Evolutionary conservation across 805 yeast genomes (phyloP).

Genomic region (Peterozyma xylosa): DNA sequence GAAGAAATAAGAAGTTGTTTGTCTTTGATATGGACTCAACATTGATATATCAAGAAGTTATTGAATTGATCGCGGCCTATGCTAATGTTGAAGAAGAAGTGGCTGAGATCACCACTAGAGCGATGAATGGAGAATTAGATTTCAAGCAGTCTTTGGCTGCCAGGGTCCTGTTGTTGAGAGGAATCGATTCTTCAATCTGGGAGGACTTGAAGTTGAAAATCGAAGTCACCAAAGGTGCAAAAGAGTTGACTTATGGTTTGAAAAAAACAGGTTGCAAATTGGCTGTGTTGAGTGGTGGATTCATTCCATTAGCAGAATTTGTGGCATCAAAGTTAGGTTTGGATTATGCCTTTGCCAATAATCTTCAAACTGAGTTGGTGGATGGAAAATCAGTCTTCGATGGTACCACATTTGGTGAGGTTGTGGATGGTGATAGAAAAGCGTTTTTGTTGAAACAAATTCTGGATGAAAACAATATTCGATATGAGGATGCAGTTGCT

Average conservation of each 20-base stretch:
- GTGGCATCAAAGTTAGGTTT: constrained; percentile 61
- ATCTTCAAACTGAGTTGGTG: constrained; percentile 35
- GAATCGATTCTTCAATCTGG: constrained; percentile 75
- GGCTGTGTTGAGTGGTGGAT: constrained; percentile 94
- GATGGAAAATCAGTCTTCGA: constrained; percentile 43
- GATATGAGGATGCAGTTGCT: constrained; percentile 55
- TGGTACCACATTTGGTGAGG: constrained; percentile 72
- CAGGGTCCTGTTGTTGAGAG: constrained; percentile 75
- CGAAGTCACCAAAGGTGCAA: constrained; percentile 78
- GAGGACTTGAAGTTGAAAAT: constrained; percentile 67
- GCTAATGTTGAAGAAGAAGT: constrained; percentile 89
- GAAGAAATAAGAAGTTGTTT: constrained; percentile 46
- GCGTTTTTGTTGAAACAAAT: constrained; percentile 63
- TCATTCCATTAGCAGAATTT: constrained; percentile 77
- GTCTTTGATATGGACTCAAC: constrained; percentile 99
- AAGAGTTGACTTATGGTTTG: constrained; percentile 57
- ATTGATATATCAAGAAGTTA: constrained; percentile 90
- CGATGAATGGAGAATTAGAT: constrained; percentile 96
- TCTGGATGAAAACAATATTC: constrained; percentile 46
- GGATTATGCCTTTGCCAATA: constrained; percentile 88
- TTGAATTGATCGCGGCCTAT: constrained; percentile 88
- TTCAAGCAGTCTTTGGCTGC: constrained; percentile 72
- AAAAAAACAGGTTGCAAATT: constrained; percentile 54
- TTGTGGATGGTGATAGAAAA: constrained; percentile 82
- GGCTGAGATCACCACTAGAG: constrained; percentile 80